Evolutionary conservation across 2,329 filamentous ascomycete genomes (phyloP).

Genomic region (Aspergillus ochraceus): DNA sequence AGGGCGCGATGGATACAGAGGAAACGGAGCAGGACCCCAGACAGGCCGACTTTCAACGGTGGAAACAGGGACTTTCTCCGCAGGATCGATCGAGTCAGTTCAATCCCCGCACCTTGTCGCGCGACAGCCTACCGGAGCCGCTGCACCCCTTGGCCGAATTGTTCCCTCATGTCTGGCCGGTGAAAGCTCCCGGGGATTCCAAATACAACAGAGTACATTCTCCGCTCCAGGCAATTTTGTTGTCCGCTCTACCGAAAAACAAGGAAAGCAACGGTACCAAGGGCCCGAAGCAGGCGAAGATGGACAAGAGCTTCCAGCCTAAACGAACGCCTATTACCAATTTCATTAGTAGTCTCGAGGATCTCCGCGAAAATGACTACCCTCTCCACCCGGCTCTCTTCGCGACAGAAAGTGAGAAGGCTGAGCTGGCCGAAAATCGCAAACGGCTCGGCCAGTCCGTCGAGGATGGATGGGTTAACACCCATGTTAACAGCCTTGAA

Average conservation of each 20-base stretch:
- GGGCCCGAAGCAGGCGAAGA: constrained; percentile 60
- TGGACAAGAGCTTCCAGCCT: constrained; percentile 68
- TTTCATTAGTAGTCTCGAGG: constrained; percentile 69
- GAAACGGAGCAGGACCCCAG: constrained; percentile 22
- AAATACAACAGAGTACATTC: constrained; percentile 80
- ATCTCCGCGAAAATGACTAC: constrained; percentile 82
- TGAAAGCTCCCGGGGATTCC: constrained; percentile 83
- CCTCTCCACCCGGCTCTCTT: constrained; percentile 78
- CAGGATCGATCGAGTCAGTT: constrained; percentile 33
- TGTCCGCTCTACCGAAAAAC: constrained; percentile 67
- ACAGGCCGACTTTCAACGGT: constrained; percentile 35
- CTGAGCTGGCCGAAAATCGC: constrained; percentile 54
- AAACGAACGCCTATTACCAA: constrained; percentile 79
- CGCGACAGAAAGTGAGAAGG: constrained; percentile 55
- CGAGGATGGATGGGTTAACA: constrained; percentile 79
- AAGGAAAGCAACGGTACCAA: constrained; percentile 64
- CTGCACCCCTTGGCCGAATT: constrained; percentile 73
- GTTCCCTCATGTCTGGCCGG: constrained; percentile 86
- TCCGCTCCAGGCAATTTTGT: constrained; percentile 80
- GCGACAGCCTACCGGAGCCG: constrained; percentile 44
- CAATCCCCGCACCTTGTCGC: constrained; percentile 33
- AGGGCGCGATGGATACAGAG: constrained; percentile 4
- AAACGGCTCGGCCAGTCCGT: constrained; percentile 50
- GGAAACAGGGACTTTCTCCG: constrained; percentile 41
- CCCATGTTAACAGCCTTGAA: constrained; percentile 63